Evolutionary conservation across 495 filamentous ascomycete genomes (phyloP), one percentile per base, ranked within the genome.

Genomic region (Neurospora sp.): DNA sequence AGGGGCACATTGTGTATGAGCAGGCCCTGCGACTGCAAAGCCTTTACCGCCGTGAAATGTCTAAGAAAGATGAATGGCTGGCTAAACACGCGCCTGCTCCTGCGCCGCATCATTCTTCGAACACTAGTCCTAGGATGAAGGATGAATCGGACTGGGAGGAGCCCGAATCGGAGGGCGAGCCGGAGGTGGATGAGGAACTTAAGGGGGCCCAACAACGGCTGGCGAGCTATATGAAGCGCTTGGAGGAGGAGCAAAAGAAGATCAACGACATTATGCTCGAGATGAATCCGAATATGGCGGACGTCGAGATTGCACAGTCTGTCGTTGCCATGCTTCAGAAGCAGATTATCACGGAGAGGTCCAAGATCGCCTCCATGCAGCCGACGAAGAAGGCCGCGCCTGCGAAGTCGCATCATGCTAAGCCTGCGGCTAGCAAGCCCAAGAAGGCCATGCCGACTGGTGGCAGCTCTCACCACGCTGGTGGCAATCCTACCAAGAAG

Each of bases 41-140:
- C 16, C 73, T 94, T 1, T 97, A 94, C 83, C 87, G 93, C 38
- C 75, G 82, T 16, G 89, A 96, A 77, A 93, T 93, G 87, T 79
- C 81, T 0, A 87, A 89, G 76, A 96, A 95, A 82, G 83, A 89
- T 14, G 85, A 89, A 14, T 98, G 92, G 85, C 86, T 97, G 76
- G 88, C 90, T 14, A 86, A 89, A 61, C 89, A 97, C 76, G 87
- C 89, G 31, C 93, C 90, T 20, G 79, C 80, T 16, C 84, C 84
- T 42, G 86, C 86, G 44, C 86, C 80, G 53, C 59, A 69, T 27
- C 71, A 71, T 0, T 74, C 75, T 2, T 65, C 73, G 35, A 72
- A 68, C 20, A 37, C 70, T n/a, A 78, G 80, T 61, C 78, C 83
- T 72, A 78, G 79, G 70, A 59, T 77, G 82, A 69, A 89, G 81